phyloP scores from a whole-genome alignment of 495 filamentous ascomycete species.

The Viridothelium virens region DNA sequence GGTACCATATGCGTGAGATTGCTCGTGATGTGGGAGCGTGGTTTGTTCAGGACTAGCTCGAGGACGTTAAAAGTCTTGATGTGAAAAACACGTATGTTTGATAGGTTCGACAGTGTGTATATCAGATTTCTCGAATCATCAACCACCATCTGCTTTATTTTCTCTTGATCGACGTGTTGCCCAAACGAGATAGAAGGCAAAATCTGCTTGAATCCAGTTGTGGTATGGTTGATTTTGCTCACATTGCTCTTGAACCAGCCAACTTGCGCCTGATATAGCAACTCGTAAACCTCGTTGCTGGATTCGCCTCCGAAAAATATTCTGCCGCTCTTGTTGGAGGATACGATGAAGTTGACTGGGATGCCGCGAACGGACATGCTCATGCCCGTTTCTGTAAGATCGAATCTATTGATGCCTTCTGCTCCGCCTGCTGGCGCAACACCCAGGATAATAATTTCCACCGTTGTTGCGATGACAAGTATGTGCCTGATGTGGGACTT shows the following conservation, averaged over 20 bases:
- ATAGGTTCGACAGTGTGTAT: constrained; percentile 80
- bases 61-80: constrained; percentile 52
- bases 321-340: constrained; percentile 66
- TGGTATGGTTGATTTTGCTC: constrained; percentile 76
- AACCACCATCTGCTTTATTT: constrained; percentile 66
- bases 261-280: constrained; percentile 93
- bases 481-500: constrained; percentile 74
- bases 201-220: constrained; percentile 60
- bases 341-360: constrained; percentile 66
- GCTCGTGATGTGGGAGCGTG: constrained; percentile 46
- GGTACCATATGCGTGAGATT: constrained; percentile 76
- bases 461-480: constrained; percentile 76
- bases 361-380: constrained; percentile 59
- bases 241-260: constrained; percentile 85
- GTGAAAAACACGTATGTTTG: constrained; percentile 79
- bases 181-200: constrained; percentile 50
- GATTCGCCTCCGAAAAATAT: constrained; percentile 78
- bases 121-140: constrained; percentile 82
- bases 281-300: constrained; percentile 82
- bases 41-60: constrained; percentile 49
- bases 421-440: constrained; percentile 53
- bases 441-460: constrained; percentile 75
- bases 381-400: constrained; percentile 81
- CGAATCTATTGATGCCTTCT: constrained; percentile 60
- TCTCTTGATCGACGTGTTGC: constrained; percentile 45